Percentiles rank a stretch among this genome's conserved stretches.
phyloP scores from a whole-genome alignment of 2,329 filamentous ascomycete species.

The Chaetomium sp. region DNA sequence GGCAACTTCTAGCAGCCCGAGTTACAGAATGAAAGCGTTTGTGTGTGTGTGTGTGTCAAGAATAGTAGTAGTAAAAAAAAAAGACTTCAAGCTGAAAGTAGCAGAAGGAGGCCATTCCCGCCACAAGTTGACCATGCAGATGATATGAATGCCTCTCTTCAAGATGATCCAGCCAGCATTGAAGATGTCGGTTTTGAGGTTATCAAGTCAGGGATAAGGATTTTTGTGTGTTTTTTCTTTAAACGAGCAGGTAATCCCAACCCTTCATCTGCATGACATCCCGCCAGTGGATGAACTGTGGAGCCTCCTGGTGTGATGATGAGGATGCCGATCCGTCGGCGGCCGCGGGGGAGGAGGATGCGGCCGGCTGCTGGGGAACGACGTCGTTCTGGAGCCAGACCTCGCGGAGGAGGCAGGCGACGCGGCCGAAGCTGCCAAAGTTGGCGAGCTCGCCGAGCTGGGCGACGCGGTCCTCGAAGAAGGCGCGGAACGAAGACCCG shows the following conservation, averaged over 20 bases:
- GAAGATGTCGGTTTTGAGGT: background rate
- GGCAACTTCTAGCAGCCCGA: slow-evolving; percentile 32
- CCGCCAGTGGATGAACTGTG: slow-evolving; percentile 80
- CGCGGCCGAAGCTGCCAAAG: slow-evolving; percentile 83
- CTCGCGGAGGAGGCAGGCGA: slow-evolving; percentile 76
- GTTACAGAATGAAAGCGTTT: slow-evolving; percentile 19
- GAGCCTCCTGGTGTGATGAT: slow-evolving; percentile 30
- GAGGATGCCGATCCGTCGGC: slow-evolving; percentile 36
- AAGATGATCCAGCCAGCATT: slow-evolving; percentile 27
- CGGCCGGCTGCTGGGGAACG: slow-evolving; percentile 25
- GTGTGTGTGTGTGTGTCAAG: slow-evolving; percentile 2
- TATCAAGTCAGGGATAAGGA: background rate
- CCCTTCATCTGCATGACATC: slow-evolving; percentile 88
- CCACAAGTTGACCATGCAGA: slow-evolving; percentile 33
- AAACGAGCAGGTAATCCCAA: slow-evolving; percentile 93
- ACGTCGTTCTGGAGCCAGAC: slow-evolving; percentile 78
- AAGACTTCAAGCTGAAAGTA: slow-evolving; percentile 4
- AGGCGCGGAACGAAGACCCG: slow-evolving; percentile 71
- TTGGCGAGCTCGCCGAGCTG: slow-evolving; percentile 75
- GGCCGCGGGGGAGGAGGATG: slow-evolving; percentile 42
- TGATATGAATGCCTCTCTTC: slow-evolving; percentile 26
- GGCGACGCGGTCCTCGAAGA: slow-evolving; percentile 74
- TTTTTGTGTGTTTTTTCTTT: slow-evolving; percentile 16
- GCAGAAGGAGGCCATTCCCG: slow-evolving; percentile 31
- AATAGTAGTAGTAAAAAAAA: slow-evolving; percentile 12